Evolutionary conservation across 345 rosid genomes (phyloP).

Genomic region (Cardiospermum halicacabum): DNA sequence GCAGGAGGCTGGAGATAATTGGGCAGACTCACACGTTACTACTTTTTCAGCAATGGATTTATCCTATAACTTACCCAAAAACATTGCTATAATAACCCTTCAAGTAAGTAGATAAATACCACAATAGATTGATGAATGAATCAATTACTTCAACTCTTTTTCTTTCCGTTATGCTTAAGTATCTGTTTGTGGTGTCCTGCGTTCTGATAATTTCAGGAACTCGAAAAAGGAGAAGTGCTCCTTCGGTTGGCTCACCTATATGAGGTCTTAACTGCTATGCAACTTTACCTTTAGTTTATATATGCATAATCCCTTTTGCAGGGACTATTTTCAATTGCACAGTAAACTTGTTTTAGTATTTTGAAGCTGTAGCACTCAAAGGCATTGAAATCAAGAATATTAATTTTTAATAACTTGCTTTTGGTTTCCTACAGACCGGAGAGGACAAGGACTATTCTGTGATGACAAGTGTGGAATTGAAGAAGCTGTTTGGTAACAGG

Average conservation of each 20-base stretch:
- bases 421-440: conserved; percentile 34
- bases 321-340: background rate
- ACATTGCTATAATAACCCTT: conserved; percentile 75
- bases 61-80: conserved; percentile 68
- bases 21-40: conserved; percentile 46
- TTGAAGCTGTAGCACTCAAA: background rate
- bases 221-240: conserved; percentile 69
- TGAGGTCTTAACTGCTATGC: conserved; percentile 47
- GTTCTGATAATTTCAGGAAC: conserved; percentile 45
- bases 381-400: background rate
- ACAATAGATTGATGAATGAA: background rate
- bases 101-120: conserved; percentile 44
- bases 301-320: background rate
- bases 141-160: background rate
- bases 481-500: conserved; percentile 60
- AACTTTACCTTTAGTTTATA: background rate
- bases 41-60: conserved; percentile 68
- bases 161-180: background rate
- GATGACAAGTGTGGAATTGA: conserved; percentile 66
- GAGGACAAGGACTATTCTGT: conserved; percentile 86
- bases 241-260: conserved; percentile 88
- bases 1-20: conserved; percentile 66
- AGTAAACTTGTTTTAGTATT: background rate
- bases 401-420: background rate
- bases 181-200: conserved; percentile 7